Percentiles rank a stretch among this genome's conserved stretches.
These are phyloP conservation scores for Cladophialophora psammophila DNA, from an alignment of 2,329 filamentous ascomycete species.

Conservation along the genomic window DNA sequence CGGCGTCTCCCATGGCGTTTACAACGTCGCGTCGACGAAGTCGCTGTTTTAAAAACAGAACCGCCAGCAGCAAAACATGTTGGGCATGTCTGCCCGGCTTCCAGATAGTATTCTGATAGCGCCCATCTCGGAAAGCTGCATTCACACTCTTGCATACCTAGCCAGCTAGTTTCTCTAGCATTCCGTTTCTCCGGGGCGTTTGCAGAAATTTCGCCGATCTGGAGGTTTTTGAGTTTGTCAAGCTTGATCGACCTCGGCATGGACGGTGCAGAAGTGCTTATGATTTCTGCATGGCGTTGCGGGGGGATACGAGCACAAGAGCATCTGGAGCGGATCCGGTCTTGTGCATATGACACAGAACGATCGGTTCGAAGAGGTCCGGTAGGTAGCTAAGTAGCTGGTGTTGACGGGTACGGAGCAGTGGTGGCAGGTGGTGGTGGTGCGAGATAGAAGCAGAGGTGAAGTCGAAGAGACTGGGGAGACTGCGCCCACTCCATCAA, in stretches of 20 bases:
- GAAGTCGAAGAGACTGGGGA: too few species aligned
- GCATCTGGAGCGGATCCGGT: neutral
- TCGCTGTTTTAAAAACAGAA: neutral
- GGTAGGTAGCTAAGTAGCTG: too few species aligned
- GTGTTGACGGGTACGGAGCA: too few species aligned
- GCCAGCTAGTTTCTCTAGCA: neutral
- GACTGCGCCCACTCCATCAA: too few species aligned
- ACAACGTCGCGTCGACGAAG: neutral
- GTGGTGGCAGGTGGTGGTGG: too few species aligned
- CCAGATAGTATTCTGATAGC: neutral
- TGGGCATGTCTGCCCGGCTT: neutral
- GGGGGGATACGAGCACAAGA: slow-evolving; percentile 8
- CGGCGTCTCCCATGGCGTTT: neutral
- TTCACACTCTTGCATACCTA: neutral
- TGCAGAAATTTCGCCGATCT: neutral
- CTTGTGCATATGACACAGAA: neutral
- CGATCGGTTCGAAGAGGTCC: neutral
- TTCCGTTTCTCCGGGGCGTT: neutral
- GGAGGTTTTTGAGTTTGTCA: neutral
- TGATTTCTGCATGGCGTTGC: neutral
- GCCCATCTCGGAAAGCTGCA: neutral
- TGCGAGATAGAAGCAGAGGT: too few species aligned
- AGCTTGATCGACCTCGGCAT: slow-evolving; percentile 5
- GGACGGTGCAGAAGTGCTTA: neutral
- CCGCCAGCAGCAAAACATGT: neutral